A percentile compares a stretch with the other conserved stretches of the same genome.
phyloP scores from a whole-genome alignment of 2,329 filamentous ascomycete species.

The Aspergillus fumigatiaffinis region DNA sequence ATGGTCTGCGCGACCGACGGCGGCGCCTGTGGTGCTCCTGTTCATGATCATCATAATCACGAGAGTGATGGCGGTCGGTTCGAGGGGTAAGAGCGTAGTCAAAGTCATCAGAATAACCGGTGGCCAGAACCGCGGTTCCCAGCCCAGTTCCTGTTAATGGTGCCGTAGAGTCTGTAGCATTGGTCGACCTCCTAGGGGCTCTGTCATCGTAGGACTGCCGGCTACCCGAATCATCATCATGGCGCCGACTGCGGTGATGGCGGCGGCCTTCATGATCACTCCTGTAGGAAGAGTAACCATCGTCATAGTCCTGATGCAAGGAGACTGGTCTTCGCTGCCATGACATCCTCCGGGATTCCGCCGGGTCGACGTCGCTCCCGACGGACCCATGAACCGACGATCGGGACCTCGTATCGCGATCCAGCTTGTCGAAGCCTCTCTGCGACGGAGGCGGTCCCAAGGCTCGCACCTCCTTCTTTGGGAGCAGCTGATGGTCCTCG shows the following conservation, averaged over 20 bases:
- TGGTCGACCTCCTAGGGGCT: constrained; percentile 13
- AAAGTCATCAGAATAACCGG: constrained; percentile 32
- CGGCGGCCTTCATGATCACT: constrained; percentile 44
- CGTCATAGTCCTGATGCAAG: constrained; percentile 47
- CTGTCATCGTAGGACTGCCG: constrained; percentile 19
- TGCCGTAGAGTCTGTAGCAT: constrained; percentile 8
- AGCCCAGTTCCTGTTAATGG: constrained; percentile 25
- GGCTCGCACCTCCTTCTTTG: constrained; percentile 25
- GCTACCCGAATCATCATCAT: constrained; percentile 16
- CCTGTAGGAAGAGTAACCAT: constrained; percentile 39
- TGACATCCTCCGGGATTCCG: constrained; percentile 30
- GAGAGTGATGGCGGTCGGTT: constrained; percentile 21
- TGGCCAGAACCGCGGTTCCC: constrained; percentile 34
- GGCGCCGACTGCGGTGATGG: constrained; percentile 36
- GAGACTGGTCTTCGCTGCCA: constrained; percentile 43
- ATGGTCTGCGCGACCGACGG: constrained; percentile 23
- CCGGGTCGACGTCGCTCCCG: constrained; percentile 35
- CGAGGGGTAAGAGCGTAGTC: constrained; percentile 25
- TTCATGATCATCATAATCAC: constrained; percentile 14
- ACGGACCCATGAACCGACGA: constrained; percentile 18
- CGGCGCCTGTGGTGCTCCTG: constrained; percentile 14
- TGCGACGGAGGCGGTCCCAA: constrained; percentile 36
- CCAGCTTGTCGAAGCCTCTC: constrained; percentile 35
- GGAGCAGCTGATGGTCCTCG: constrained; percentile 29
- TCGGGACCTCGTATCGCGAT: constrained; percentile 25